Conservation (phyloP, 2,329 filamentous ascomycete species). For the Pseudocercospora musae region DNA sequence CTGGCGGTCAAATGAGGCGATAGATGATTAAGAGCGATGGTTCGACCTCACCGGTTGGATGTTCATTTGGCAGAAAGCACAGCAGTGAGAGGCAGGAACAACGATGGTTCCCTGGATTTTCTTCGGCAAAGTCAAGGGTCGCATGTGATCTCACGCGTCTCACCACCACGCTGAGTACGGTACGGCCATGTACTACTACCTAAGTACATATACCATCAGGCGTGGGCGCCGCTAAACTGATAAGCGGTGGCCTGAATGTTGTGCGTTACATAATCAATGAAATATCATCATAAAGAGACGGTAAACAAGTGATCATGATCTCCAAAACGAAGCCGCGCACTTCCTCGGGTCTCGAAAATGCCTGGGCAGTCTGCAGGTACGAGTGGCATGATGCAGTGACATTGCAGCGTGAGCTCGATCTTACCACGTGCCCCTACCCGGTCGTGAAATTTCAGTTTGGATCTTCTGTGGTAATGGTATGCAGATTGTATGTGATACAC, state of each 20-base stretch:
- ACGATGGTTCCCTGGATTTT: not conserved
- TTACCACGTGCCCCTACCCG: not conserved
- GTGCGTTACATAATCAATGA: not conserved
- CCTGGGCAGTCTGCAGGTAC: slow-evolving; percentile 7
- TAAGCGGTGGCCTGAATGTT: not conserved
- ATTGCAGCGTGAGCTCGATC: not conserved
- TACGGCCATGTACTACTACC: not conserved
- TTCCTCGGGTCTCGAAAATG: not conserved
- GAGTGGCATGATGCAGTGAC: slow-evolving; percentile 6
- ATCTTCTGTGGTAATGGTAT: slow-evolving; percentile 1
- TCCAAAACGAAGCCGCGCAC: not conserved
- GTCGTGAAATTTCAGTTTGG: not conserved
- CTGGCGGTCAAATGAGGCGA: not conserved
- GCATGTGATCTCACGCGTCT: not conserved
- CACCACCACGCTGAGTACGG: not conserved
- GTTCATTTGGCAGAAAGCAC: not conserved
- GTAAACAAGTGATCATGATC: not conserved
- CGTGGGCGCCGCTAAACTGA: not conserved
- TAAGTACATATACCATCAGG: not conserved
- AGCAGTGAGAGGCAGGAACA: not conserved
- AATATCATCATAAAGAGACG: not conserved
- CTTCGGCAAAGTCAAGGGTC: not conserved
- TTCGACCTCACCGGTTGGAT: not conserved
- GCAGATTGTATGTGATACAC: slow-evolving; percentile 11
- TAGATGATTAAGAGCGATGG: not conserved